Conservation (phyloP, 2,329 filamentous ascomycete genomes). For the Claviceps fusiformis region DNA sequence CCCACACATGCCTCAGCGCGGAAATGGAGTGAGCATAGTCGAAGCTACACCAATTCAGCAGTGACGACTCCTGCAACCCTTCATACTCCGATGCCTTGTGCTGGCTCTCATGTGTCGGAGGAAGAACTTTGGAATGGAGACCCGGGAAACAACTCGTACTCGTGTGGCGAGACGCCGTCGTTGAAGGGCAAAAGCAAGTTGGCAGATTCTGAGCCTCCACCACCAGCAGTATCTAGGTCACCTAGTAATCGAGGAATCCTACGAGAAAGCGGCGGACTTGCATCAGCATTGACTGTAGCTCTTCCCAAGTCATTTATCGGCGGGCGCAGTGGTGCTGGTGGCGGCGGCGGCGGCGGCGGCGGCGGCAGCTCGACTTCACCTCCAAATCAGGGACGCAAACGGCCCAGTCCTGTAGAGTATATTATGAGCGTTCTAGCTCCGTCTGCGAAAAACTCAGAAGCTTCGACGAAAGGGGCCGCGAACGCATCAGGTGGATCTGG, state of each 20-base stretch:
- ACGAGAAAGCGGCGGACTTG: constrained; percentile 40
- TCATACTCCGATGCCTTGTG: constrained; percentile 40
- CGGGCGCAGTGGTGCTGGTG: constrained; percentile 13
- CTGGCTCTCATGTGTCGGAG: constrained; percentile 44
- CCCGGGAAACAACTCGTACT: constrained; percentile 43
- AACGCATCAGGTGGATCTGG: constrained; percentile 32
- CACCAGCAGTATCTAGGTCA: constrained; percentile 44
- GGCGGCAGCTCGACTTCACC: constrained; percentile 28
- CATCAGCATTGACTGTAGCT: constrained; percentile 41
- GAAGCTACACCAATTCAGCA: constrained; percentile 39
- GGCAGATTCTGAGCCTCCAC: constrained; percentile 31
- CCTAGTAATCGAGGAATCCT: constrained; percentile 40
- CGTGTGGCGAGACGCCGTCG: constrained; percentile 48
- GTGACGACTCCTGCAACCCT: constrained; percentile 44
- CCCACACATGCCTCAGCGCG: constrained; percentile 43
- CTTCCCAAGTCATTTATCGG: constrained; percentile 34
- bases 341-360: constrained; percentile 18
- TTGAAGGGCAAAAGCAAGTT: constrained; percentile 32
- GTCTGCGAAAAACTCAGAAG: constrained; percentile 28
- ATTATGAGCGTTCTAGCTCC: constrained; percentile 42
- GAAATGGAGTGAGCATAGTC: constrained; percentile 41
- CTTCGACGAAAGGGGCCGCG: constrained; percentile 29
- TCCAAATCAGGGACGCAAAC: constrained; percentile 33
- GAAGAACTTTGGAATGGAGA: constrained; percentile 39
- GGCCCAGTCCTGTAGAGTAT: constrained; percentile 47